Conservation (phyloP, 2,329 filamentous ascomycete genomes). For the Trichoderma hamatum region DNA sequence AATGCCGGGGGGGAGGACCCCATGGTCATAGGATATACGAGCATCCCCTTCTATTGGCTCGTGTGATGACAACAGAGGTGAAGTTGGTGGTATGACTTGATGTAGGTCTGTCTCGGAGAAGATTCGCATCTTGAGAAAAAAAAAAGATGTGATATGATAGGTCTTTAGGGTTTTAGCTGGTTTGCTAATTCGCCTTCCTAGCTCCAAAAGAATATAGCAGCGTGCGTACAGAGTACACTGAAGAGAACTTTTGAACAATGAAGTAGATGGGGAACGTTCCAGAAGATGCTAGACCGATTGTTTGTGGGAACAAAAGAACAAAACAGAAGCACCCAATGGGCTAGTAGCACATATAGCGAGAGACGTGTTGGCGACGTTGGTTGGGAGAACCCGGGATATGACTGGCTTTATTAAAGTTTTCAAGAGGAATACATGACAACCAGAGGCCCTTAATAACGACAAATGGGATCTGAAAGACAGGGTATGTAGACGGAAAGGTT, state of each 20-base stretch:
- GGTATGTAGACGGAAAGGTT: not conserved
- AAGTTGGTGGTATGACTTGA: constrained; percentile 13
- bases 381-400: constrained; percentile 2
- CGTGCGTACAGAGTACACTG: not conserved
- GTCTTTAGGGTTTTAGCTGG: not conserved
- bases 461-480: constrained; percentile 17
- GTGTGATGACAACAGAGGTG: not conserved
- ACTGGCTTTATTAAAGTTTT: constrained; percentile 13
- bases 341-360: not conserved
- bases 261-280: not conserved
- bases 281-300: not conserved
- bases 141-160: constrained; percentile 1
- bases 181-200: constrained; percentile 1
- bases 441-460: constrained; percentile 19
- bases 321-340: not conserved
- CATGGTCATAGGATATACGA: constrained; percentile 10
- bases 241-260: not conserved
- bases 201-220: not conserved
- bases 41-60: constrained; percentile 6
- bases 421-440: not conserved
- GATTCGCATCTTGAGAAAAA: constrained; percentile 11
- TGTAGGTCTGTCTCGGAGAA: constrained; percentile 7
- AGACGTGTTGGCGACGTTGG: not conserved
- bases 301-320: not conserved
- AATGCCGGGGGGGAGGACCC: constrained; percentile 26